Evolutionary conservation across 1,284 basidiomycete genomes (phyloP).

Genomic region (Sporisorium reilianum): DNA sequence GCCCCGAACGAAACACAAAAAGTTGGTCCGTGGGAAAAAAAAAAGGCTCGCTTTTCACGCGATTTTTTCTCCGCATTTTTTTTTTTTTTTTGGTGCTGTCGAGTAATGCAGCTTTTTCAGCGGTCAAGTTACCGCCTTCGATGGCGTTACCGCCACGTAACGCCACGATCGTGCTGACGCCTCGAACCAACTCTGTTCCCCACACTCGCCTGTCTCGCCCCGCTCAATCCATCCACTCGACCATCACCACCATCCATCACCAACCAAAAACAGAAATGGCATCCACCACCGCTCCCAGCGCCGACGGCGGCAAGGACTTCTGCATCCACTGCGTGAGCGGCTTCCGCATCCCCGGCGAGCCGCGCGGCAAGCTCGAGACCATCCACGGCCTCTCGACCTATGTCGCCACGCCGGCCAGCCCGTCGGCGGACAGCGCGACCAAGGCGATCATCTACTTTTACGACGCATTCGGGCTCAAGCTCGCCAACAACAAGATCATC

Average conservation of each 20-base stretch:
- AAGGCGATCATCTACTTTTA: conserved; percentile 75
- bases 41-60: conserved; percentile 4
- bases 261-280: not conserved
- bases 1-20: not conserved
- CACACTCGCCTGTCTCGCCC: too few species aligned
- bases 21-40: too few species aligned
- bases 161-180: too few species aligned
- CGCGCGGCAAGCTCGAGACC: conserved; percentile 41
- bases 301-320: conserved; percentile 24
- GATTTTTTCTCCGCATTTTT: not conserved
- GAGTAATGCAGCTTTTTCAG: conserved; percentile 7
- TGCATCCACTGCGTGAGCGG: conserved; percentile 57
- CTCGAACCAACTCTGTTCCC: too few species aligned
- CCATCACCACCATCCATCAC: conserved; percentile 1
- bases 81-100: too few species aligned
- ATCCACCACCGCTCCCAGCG: conserved; percentile 1
- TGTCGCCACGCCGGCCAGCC: conserved; percentile 59
- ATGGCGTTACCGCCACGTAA: too few species aligned
- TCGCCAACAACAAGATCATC: conserved; percentile 73
- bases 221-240: too few species aligned
- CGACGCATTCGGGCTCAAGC: conserved; percentile 73
- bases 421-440: conserved; percentile 31
- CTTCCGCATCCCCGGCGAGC: conserved; percentile 51
- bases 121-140: too few species aligned
- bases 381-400: conserved; percentile 59